Base-by-base conservation (phyloP, 352 stramenopile genomes). In the Pythium coloratum region DNA sequence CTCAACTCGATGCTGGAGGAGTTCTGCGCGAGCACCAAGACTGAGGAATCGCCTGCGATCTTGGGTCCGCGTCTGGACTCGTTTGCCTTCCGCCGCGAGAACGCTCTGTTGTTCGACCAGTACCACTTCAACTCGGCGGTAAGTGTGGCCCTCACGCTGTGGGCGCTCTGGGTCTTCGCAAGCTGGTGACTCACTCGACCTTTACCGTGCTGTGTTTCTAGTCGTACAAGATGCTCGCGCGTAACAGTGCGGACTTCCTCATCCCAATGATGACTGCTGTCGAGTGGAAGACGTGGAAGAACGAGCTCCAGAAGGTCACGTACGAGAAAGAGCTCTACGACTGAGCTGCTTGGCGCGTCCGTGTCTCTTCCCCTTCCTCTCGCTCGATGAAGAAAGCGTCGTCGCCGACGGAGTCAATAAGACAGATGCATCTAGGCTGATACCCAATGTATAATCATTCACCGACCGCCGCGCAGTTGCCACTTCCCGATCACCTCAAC, bases 261-360 rank as follows among this genome's bases (percentile, higher is more conserved):
- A 63, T 92, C 47, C 84, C 85, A 56, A 88, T 92, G 75, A 88
- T 93, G 77, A 95, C 87, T 0, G 81, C 85, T 7, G 73, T 91
- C 56, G 87, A 94, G 71, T 95, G 87, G 85, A 76, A 76, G 53
- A 94, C 84, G 56, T 94, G 87, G 85, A 95, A 95, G 72, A 78
- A 88, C 28, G 72, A 95, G 64, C 78, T 92, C 16, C 76, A 80
- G 62, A 73, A 82, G 10, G 81, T 93, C 67, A 79, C 77, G 44
- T 91, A 91, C 72, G 83, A 93, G 73, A 89, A 91, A 68, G 69
- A 81, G 30, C 70, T 95, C 63, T 95, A 91, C 76, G 82, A 93
- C 36, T 95, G 76, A 76, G 44, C 54, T 63, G 54, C 7, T 53
- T 46, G 30, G 26, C 26, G 42, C n/a, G 33, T n/a, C 18, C 33